Percentiles rank a stretch among this genome's conserved stretches.
phyloP scores from a whole-genome alignment of 2,329 filamentous ascomycete genomes.

The Colletotrichum costaricense region DNA sequence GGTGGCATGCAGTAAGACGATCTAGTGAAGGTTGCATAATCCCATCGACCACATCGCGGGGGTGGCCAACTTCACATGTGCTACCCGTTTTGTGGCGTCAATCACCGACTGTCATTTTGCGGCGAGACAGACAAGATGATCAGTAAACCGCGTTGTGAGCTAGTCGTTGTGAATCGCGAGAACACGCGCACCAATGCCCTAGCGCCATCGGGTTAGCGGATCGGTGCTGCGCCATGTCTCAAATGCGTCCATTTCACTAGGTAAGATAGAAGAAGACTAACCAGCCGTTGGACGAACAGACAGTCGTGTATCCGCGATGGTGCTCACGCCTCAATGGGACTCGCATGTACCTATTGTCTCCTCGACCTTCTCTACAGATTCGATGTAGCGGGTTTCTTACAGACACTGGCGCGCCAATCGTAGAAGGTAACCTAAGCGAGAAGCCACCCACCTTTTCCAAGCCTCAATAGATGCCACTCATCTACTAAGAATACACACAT shows the following conservation, averaged over 20 bases:
- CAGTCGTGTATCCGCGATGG: too few relatives aligned
- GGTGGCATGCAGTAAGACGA: background rate
- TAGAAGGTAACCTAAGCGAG: too few relatives aligned
- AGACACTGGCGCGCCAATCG: too few relatives aligned
- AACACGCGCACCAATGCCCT: background rate
- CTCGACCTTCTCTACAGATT: too few relatives aligned
- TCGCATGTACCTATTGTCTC: too few relatives aligned
- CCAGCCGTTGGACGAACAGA: background rate
- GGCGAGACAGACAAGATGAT: background rate
- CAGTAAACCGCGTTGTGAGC: background rate
- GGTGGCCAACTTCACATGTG: background rate
- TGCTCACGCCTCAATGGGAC: too few relatives aligned
- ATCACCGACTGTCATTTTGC: background rate
- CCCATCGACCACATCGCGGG: background rate
- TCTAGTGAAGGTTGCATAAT: background rate
- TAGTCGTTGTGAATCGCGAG: background rate
- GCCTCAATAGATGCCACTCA: too few relatives aligned
- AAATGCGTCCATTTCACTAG: background rate
- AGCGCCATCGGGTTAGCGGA: background rate
- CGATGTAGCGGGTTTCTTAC: too few relatives aligned
- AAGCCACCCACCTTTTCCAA: background rate
- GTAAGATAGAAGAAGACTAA: background rate
- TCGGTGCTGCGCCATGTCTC: background rate
- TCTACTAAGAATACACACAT: background rate
- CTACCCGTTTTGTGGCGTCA: background rate